phyloP scores from a whole-genome alignment of 129 eudicot genomes.

The Solidago caesia region DNA sequence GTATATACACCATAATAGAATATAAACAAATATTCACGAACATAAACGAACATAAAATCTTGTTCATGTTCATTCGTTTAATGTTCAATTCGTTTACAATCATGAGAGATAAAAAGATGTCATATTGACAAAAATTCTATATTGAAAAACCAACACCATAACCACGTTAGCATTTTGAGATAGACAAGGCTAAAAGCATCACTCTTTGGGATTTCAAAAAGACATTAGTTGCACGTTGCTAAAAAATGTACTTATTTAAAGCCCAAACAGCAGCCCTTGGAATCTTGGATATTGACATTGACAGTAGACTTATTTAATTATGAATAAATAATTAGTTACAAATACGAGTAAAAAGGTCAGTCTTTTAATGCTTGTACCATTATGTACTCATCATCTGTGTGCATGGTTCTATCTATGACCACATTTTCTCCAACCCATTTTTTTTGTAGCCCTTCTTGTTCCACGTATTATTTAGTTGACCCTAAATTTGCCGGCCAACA shows the following conservation, averaged over 20 bases:
- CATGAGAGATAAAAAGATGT: no score
- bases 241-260: slow-evolving; percentile 17
- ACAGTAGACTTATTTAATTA: slow-evolving; percentile 12
- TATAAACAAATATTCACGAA: no score
- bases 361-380: slow-evolving; percentile 29
- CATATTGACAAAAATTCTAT: no score
- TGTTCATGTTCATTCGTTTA: no score
- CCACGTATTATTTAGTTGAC: slow-evolving; percentile 23
- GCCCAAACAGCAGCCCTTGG: slow-evolving; percentile 15
- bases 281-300: slow-evolving; percentile 18
- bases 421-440: slow-evolving; percentile 10
- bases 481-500: background rate
- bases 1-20: no score
- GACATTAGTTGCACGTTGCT: slow-evolving; percentile 24
- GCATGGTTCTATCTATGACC: slow-evolving; percentile 18
- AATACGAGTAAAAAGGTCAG: slow-evolving; percentile 13
- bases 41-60: no score
- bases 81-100: no score
- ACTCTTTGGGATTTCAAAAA: background rate
- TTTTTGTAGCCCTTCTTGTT: slow-evolving; percentile 19
- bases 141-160: background rate
- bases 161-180: no score
- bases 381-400: slow-evolving; percentile 27
- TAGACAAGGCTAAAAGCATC: background rate
- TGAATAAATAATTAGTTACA: background rate